Base-by-base conservation (phyloP, 2,329 filamentous ascomycete genomes). In the Sporothrix mexicana region DNA sequence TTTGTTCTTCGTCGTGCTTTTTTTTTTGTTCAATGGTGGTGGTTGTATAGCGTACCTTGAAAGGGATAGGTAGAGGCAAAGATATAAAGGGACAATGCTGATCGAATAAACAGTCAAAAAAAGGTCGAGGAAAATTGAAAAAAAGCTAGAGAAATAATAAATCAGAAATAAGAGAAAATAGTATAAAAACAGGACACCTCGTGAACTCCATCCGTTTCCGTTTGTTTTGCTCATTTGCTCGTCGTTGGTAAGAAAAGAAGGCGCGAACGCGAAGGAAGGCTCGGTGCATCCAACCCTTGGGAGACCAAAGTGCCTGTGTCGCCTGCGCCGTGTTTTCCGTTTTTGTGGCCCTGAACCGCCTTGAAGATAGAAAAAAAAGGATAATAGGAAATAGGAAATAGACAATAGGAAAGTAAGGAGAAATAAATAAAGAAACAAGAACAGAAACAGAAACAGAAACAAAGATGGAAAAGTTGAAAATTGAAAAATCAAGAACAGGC, bases 101-200 rank as follows among this genome's bases (percentile, higher is more conserved):
- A 36, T 51, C 64, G 51, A 51, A 9, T 36, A 23, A 41, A 64
- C 23, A 66, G 61, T 25, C 36, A 55, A 36, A 53, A 53, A 3
- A 45, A 64, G 23, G 17, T 6, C 49, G n/a, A 70, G 20, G 47
- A 43, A n/a, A 59, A 66, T 17, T 15, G 51, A 55, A 53, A 13
- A 64, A 57, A 55, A 57, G 72, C 64, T 74, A 73, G 41, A 45
- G 72, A 74, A 73, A 72, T 36, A 75, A 74, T n/a, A 69, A 73
- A 47, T 47, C 61, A 66, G 61, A 47, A 4, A 45, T 6, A 66
- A 47, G 41, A 53, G 55, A 30, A 51, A 49, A 49, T 51, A 36
- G 15, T 49, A 53, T 47, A 25, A 68, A 55, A 70, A 53, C 57
- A 57, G 64, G 43, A 72, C 61, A 71, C 72, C 70, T 25, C n/a